phyloP scores from a whole-genome alignment of 805 yeast species.

The Teunomyces stri region DNA sequence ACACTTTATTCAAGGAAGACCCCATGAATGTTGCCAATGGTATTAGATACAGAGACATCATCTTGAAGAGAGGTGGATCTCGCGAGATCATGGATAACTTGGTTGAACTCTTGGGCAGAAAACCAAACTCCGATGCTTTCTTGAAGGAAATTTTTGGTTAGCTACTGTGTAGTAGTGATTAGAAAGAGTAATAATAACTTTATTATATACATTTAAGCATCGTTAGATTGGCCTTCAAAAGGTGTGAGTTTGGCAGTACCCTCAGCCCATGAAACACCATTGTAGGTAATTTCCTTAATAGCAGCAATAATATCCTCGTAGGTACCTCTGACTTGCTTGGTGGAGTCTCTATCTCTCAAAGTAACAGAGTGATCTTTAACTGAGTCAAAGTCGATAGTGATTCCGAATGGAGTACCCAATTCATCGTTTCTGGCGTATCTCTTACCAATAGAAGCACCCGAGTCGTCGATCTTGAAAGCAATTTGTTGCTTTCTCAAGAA shows the following conservation, averaged over 20 bases:
- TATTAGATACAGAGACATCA: slow-evolving; percentile 62
- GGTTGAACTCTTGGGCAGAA: slow-evolving; percentile 67
- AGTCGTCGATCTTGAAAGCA: slow-evolving; percentile 94
- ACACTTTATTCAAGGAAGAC: slow-evolving; percentile 61
- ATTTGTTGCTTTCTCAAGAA: slow-evolving; percentile 76
- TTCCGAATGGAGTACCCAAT: slow-evolving; percentile 97
- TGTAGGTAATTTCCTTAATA: slow-evolving; percentile 70
- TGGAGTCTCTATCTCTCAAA: slow-evolving; percentile 94
- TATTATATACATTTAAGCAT: slow-evolving; percentile 9
- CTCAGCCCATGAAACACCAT: slow-evolving; percentile 77
- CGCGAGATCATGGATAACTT: slow-evolving; percentile 65
- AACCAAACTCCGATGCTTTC: slow-evolving; percentile 73
- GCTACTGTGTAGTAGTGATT: background rate
- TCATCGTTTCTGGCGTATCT: slow-evolving; percentile 98
- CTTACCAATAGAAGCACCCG: slow-evolving; percentile 96
- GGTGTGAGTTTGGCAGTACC: slow-evolving; percentile 72
- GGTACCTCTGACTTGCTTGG: slow-evolving; percentile 93
- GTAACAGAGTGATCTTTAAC: slow-evolving; percentile 86
- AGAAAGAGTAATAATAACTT: background rate
- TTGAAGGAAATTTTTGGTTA: slow-evolving; percentile 50
- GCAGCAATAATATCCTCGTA: slow-evolving; percentile 69
- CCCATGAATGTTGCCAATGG: slow-evolving; percentile 68
- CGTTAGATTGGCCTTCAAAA: slow-evolving; percentile 67
- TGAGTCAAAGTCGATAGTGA: slow-evolving; percentile 94
- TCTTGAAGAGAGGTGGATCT: slow-evolving; percentile 72